A percentile compares a stretch with the other conserved stretches of the same genome.
Evolutionary conservation across 495 filamentous ascomycete genomes (phyloP).

Genomic region (Aspergillus campestris): DNA sequence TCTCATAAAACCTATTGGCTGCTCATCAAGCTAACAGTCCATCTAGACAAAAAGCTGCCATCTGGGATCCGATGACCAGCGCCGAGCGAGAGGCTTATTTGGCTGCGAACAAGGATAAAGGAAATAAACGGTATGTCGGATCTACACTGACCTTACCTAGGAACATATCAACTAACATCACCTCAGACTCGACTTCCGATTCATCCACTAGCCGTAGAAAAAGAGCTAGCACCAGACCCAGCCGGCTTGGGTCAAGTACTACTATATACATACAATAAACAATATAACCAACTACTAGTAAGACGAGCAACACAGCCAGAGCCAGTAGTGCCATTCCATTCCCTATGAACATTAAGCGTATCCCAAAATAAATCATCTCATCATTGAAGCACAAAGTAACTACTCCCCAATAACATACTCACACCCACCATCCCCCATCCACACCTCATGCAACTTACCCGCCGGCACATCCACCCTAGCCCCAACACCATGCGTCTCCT

Average conservation of each 20-base stretch:
- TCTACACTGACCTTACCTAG: neutral
- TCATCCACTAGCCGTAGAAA: conserved; percentile 30
- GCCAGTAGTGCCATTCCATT: too few species aligned
- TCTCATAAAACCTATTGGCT: neutral
- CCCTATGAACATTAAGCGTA: neutral
- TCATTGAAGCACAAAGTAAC: conserved; percentile 3
- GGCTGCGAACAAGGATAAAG: conserved; percentile 52
- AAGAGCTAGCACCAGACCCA: neutral
- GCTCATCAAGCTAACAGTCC: conserved; percentile 4
- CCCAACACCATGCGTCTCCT: conserved; percentile 60
- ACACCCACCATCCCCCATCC: conserved; percentile 70
- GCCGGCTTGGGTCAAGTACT: neutral
- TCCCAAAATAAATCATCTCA: neutral
- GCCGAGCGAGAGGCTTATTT: conserved; percentile 58
- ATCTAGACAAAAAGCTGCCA: conserved; percentile 31
- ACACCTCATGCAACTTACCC: conserved; percentile 67
- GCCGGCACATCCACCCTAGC: conserved; percentile 71
- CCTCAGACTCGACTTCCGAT: conserved; percentile 44
- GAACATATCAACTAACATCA: neutral
- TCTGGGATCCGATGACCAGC: conserved; percentile 52
- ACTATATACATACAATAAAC: too few species aligned
- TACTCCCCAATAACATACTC: conserved; percentile 82
- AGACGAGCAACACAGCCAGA: too few species aligned
- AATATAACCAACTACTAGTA: too few species aligned
- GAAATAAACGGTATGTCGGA: conserved; percentile 54